phyloP scores from a whole-genome alignment of 75 land plant species.

The Cupressus sempervirens region DNA sequence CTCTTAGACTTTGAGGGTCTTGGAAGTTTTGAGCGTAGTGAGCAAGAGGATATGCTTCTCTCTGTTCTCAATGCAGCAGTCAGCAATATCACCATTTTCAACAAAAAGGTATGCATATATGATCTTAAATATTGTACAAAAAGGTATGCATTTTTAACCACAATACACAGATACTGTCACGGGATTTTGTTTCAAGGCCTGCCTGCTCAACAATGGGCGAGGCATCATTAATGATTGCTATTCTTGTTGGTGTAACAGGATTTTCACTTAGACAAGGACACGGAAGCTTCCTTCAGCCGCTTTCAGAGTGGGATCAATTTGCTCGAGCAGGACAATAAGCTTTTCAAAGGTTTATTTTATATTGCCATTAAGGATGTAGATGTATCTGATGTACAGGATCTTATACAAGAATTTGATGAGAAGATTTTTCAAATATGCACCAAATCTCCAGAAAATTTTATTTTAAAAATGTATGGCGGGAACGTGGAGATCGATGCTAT shows the following conservation, averaged over 20 bases:
- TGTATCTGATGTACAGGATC: no score
- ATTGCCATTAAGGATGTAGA: slow-evolving; percentile 35
- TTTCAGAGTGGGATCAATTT: slow-evolving; percentile 37
- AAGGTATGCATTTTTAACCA: no score
- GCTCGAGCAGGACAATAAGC: slow-evolving; percentile 11
- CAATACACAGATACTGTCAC: no score
- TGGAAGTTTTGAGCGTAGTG: slow-evolving; percentile 16
- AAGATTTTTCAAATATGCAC: slow-evolving; percentile 25
- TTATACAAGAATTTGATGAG: no score
- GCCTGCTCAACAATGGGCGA: neutral
- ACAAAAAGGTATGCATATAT: neutral
- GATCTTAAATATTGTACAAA: no score
- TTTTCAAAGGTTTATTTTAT: slow-evolving; percentile 34
- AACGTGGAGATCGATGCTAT: slow-evolving; percentile 26
- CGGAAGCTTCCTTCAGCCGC: slow-evolving; percentile 25
- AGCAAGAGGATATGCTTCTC: slow-evolving; percentile 18
- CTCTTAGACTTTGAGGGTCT: slow-evolving; percentile 33
- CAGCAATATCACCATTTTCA: neutral
- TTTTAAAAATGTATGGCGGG: slow-evolving; percentile 38
- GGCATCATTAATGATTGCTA: neutral
- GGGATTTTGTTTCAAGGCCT: neutral
- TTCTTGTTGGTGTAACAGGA: slow-evolving; percentile 13
- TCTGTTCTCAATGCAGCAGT: slow-evolving; percentile 11
- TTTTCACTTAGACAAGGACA: slow-evolving; percentile 35
- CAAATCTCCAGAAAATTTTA: slow-evolving; percentile 29